A percentile compares a stretch with the other conserved stretches of the same genome.
These are phyloP conservation scores for Leccinum subgranulosum DNA, from an alignment of 768 basidiomycete species.

Conservation along the genomic window DNA sequence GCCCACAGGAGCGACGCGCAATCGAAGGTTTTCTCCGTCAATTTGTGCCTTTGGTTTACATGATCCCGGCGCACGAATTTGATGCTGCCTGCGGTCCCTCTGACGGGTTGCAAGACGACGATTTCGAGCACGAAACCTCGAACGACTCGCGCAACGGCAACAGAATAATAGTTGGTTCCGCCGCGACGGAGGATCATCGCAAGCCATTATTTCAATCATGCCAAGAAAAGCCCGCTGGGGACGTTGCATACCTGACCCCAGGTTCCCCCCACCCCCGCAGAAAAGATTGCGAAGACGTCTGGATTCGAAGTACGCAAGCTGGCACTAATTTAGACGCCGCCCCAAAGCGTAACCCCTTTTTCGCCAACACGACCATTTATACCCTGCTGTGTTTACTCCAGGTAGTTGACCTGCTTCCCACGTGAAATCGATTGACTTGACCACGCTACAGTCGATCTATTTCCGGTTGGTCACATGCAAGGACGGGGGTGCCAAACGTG, in stretches of 20 bases:
- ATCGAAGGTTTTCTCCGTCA: slow-evolving; percentile 83
- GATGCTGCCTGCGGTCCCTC: slow-evolving; percentile 59
- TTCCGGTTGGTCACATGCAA: slow-evolving; percentile 85
- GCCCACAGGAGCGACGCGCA: slow-evolving; percentile 69
- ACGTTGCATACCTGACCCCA: slow-evolving; percentile 32
- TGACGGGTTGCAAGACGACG: slow-evolving; percentile 42
- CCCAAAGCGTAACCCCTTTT: slow-evolving; percentile 60
- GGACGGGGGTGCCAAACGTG: slow-evolving; percentile 68
- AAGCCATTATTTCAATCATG: slow-evolving; percentile 78
- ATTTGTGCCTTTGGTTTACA: slow-evolving; percentile 83
- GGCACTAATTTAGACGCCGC: slow-evolving; percentile 26
- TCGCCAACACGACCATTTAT: slow-evolving; percentile 92
- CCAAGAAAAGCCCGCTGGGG: slow-evolving; percentile 49
- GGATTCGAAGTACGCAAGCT: slow-evolving; percentile 47
- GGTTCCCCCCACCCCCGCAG: slow-evolving; percentile 4
- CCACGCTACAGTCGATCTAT: slow-evolving; percentile 70
- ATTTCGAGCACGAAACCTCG: slow-evolving; percentile 26
- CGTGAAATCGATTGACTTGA: slow-evolving; percentile 4
- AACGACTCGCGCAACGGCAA: slow-evolving; percentile 33
- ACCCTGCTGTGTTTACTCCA: slow-evolving; percentile 85
- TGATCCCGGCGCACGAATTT: slow-evolving; percentile 63
- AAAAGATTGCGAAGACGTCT: slow-evolving; percentile 43
- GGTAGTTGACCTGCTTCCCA: slow-evolving; percentile 38
- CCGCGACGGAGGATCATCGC: slow-evolving; percentile 66
- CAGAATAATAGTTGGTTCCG: slow-evolving; percentile 46